These are phyloP conservation scores for Boechera retrofracta DNA, from an alignment of 345 rosid species.

Conservation along the genomic window DNA sequence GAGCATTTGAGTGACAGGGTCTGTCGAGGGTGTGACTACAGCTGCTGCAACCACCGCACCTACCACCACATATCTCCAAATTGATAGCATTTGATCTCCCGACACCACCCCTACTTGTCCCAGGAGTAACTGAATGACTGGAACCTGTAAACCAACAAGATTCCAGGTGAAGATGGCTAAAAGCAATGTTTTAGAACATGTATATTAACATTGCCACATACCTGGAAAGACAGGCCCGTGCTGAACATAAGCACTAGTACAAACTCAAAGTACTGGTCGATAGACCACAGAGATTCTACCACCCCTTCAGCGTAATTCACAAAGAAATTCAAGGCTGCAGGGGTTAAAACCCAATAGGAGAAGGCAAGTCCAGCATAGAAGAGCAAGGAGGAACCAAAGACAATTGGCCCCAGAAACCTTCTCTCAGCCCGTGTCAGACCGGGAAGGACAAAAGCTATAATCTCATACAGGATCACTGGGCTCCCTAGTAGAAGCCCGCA, in stretches of 20 bases:
- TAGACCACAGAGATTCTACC: slow-evolving; percentile 97
- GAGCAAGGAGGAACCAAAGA: slow-evolving; percentile 86
- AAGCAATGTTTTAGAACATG: slow-evolving; percentile 7
- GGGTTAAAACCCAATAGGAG: slow-evolving; percentile 85
- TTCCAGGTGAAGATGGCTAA: slow-evolving; percentile 32
- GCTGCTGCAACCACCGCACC: slow-evolving; percentile 97
- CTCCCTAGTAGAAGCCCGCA: slow-evolving; percentile 96
- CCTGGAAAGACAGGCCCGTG: slow-evolving; percentile 98
- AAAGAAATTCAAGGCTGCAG: slow-evolving; percentile 97
- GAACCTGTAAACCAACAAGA: slow-evolving; percentile 63
- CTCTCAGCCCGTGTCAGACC: slow-evolving; percentile 93
- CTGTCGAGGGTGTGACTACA: slow-evolving; percentile 92
- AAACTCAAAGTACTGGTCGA: slow-evolving; percentile 97
- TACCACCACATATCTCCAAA: slow-evolving; percentile 96
- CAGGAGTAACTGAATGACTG: slow-evolving; percentile 89
- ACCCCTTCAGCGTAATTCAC: slow-evolving; percentile 95
- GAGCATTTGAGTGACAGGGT: slow-evolving; percentile 96
- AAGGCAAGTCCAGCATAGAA: slow-evolving; percentile 85
- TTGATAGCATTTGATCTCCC: slow-evolving; percentile 92
- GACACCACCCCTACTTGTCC: slow-evolving; percentile 91
- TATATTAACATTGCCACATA: slow-evolving; percentile 34
- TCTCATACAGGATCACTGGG: slow-evolving; percentile 88
- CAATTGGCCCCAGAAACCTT: slow-evolving; percentile 91
- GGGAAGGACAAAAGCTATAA: slow-evolving; percentile 95
- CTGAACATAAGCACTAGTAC: slow-evolving; percentile 98